Conservation (phyloP, 495 filamentous ascomycete species). For the Penicillium bialowiezense region DNA sequence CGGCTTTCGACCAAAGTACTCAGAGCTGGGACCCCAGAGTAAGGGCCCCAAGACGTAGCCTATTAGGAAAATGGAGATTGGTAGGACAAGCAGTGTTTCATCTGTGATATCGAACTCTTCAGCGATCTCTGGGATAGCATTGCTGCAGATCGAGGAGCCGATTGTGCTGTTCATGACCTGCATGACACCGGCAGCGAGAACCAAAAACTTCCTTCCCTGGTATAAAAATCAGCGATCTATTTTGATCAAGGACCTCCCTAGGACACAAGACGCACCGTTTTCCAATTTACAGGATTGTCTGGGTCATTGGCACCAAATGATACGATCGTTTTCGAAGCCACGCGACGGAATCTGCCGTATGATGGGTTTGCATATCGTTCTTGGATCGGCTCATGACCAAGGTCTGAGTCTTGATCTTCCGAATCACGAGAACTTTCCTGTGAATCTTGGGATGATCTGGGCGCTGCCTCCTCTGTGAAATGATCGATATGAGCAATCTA, state of each 20-base stretch:
- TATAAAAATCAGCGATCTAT: slow-evolving; percentile 3
- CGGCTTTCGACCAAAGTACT: slow-evolving; percentile 61
- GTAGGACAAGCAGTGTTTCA: slow-evolving; percentile 59
- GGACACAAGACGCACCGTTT: slow-evolving; percentile 16
- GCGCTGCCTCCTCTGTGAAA: slow-evolving; percentile 11
- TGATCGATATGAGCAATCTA: no score
- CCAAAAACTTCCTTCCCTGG: slow-evolving; percentile 53
- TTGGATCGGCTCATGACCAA: slow-evolving; percentile 29
- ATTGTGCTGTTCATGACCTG: slow-evolving; percentile 75
- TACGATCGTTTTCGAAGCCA: slow-evolving; percentile 36
- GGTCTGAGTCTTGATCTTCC: slow-evolving; percentile 19
- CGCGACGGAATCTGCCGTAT: slow-evolving; percentile 25
- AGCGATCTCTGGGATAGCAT: slow-evolving; percentile 56
- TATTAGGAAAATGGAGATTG: slow-evolving; percentile 70
- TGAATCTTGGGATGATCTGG: slow-evolving; percentile 14
- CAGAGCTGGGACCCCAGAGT: slow-evolving; percentile 65
- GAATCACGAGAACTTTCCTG: slow-evolving; percentile 8
- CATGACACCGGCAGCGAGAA: slow-evolving; percentile 56
- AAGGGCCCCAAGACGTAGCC: slow-evolving; percentile 66
- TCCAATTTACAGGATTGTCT: slow-evolving; percentile 65
- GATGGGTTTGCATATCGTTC: slow-evolving; percentile 30
- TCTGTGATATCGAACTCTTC: slow-evolving; percentile 57
- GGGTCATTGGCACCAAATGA: slow-evolving; percentile 56
- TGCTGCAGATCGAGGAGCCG: slow-evolving; percentile 63
- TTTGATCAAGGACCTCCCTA: neutral